Conservation (phyloP, 2,329 filamentous ascomycete species). For the Epichloe scottii region DNA sequence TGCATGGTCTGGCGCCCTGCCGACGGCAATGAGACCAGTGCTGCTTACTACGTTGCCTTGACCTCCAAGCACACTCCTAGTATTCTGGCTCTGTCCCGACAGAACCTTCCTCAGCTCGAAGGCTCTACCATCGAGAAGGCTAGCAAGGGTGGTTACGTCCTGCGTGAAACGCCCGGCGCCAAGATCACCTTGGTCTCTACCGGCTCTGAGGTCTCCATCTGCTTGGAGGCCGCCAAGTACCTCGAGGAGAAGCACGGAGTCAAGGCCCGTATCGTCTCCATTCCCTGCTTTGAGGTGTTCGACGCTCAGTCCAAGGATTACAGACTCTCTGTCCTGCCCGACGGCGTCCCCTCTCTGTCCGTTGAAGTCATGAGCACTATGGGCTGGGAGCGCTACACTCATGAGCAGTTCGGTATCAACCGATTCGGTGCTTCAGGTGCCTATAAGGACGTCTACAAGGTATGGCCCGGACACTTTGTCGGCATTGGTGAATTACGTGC, state of each 20-base stretch:
- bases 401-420: conserved; percentile 99
- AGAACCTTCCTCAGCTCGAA: conserved; percentile 97
- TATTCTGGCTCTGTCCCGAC: conserved; percentile 88
- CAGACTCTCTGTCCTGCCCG: conserved; percentile 80
- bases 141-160: conserved; percentile 90
- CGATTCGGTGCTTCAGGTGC: conserved; percentile 94
- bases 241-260: conserved; percentile 81
- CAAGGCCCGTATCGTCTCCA: conserved; percentile 82
- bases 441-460: conserved; percentile 96
- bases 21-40: conserved; percentile 95
- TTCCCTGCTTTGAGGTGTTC: conserved; percentile 96
- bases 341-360: conserved; percentile 83
- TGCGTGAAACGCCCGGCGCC: conserved; percentile 72
- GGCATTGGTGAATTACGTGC: conserved; percentile 7
- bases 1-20: conserved; percentile 99
- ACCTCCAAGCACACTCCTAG: conserved; percentile 82
- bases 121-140: conserved; percentile 80
- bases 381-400: conserved; percentile 97
- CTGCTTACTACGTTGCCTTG: conserved; percentile 91
- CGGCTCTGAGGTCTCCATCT: conserved; percentile 90
- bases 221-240: conserved; percentile 82
- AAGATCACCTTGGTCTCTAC: conserved; percentile 85
- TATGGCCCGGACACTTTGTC: conserved; percentile 25
- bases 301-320: conserved; percentile 91
- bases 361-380: conserved; percentile 96